phyloP scores from a whole-genome alignment of 1,139 yeast species.

The Sugiyamaella grinbergsii region DNA sequence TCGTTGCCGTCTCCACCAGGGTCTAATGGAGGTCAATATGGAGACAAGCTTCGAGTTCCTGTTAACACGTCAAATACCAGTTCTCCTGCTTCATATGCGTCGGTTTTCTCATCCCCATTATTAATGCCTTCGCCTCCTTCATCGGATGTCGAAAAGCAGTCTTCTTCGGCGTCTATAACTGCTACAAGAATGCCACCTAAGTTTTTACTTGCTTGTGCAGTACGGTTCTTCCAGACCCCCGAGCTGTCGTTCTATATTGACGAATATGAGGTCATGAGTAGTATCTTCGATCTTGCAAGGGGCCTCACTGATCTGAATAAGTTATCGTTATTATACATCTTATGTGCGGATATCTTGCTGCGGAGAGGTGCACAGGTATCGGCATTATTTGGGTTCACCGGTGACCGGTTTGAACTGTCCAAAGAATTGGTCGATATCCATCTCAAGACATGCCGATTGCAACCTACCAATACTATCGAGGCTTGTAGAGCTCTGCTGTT shows the following conservation, averaged over 20 bases:
- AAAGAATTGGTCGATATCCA: slow-evolving; percentile 16
- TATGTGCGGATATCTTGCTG: slow-evolving; percentile 20
- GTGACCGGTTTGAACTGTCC: slow-evolving; percentile 12
- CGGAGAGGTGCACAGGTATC: slow-evolving; percentile 20
- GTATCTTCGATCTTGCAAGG: slow-evolving; percentile 15
- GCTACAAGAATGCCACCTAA: slow-evolving; percentile 21
- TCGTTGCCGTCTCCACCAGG: slow-evolving; percentile 16
- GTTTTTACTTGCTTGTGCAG: slow-evolving; percentile 19
- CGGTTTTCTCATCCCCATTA: slow-evolving; percentile 13
- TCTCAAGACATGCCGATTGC: slow-evolving; percentile 13
- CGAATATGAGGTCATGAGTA: slow-evolving; percentile 16
- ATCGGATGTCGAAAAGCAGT: slow-evolving; percentile 11
- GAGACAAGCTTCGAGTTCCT: neutral
- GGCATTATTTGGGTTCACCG: slow-evolving; percentile 15
- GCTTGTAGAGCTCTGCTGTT: slow-evolving; percentile 9
- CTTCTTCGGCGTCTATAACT: slow-evolving; percentile 1
- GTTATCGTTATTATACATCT: slow-evolving; percentile 16
- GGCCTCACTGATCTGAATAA: slow-evolving; percentile 14
- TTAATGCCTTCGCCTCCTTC: slow-evolving; percentile 9
- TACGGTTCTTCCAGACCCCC: slow-evolving; percentile 19
- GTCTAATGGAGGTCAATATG: neutral
- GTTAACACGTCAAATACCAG: neutral
- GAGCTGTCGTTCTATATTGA: slow-evolving; percentile 21
- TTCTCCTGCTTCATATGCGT: slow-evolving; percentile 9
- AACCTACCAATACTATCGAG: slow-evolving; percentile 16